phyloP scores from a whole-genome alignment of 129 eudicot genomes.

The Artemisia tridentata region DNA sequence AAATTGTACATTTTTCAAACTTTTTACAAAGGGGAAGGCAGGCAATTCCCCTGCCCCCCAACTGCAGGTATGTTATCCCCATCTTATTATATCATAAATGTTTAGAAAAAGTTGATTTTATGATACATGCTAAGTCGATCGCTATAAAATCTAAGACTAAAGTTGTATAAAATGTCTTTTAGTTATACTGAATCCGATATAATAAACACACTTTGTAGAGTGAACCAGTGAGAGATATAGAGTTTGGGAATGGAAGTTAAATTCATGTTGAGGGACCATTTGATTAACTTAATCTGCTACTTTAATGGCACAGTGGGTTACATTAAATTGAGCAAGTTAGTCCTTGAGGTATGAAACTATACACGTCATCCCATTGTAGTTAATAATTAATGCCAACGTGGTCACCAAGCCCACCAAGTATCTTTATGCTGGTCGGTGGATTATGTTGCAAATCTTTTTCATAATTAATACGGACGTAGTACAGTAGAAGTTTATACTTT shows the following conservation, averaged over 20 bases:
- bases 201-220: not conserved
- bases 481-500: too few relatives aligned
- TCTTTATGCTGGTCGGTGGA: not conserved
- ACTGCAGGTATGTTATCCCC: too few relatives aligned
- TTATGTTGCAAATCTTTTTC: too few relatives aligned
- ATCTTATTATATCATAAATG: too few relatives aligned
- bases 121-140: too few relatives aligned
- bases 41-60: too few relatives aligned
- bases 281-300: not conserved
- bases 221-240: not conserved
- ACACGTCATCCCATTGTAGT: constrained; percentile 24
- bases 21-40: too few relatives aligned
- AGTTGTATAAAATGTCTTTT: not conserved
- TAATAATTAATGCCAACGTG: constrained; percentile 13
- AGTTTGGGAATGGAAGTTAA: not conserved
- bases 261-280: constrained; percentile 5
- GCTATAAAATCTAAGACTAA: not conserved
- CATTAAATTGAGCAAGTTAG: not conserved
- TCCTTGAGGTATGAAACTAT: constrained; percentile 13
- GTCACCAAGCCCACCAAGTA: constrained; percentile 27
- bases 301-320: not conserved
- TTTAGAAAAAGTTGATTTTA: too few relatives aligned
- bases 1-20: too few relatives aligned
- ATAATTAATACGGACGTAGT: too few relatives aligned
- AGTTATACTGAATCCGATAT: not conserved